A percentile compares a stretch with the other conserved stretches of the same genome.
These are phyloP conservation scores for Cucurbita moschata DNA, from an alignment of 306 rosid species.

Conservation along the genomic window DNA sequence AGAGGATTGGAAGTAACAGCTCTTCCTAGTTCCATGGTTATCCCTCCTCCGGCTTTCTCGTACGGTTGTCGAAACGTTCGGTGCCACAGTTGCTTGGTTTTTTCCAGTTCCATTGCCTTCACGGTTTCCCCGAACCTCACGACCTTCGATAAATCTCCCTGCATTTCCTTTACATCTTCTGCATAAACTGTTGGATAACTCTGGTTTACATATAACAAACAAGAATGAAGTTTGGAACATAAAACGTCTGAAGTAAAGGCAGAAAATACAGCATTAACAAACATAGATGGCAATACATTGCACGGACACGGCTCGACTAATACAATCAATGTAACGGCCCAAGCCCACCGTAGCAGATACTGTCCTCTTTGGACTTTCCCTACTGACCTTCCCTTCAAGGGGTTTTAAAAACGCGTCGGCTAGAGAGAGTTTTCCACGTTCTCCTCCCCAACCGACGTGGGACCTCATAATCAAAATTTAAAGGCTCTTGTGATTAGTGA, in stretches of 20 bases:
- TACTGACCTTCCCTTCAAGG: too few relatives aligned
- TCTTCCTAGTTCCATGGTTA: constrained; percentile 17
- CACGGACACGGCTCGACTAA: neutral
- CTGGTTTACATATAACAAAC: constrained; percentile 24
- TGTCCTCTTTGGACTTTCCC: too few relatives aligned
- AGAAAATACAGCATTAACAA: neutral
- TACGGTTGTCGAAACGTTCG: constrained; percentile 64
- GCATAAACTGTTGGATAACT: constrained; percentile 72
- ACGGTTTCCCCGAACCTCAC: constrained; percentile 31
- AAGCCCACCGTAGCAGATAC: too few relatives aligned
- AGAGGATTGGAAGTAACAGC: constrained; percentile 19
- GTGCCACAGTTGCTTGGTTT: constrained; percentile 66
- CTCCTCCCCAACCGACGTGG: too few relatives aligned
- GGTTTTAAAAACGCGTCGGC: too few relatives aligned
- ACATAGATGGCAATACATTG: neutral
- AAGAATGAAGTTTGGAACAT: neutral
- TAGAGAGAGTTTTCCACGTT: too few relatives aligned
- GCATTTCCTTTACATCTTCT: constrained; percentile 59
- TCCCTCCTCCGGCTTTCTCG: constrained; percentile 82
- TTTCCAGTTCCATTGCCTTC: constrained; percentile 42
- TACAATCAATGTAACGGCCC: neutral
- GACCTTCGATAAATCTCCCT: constrained; percentile 41
- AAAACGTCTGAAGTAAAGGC: neutral
- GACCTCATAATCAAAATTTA: neutral
- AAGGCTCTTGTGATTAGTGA: neutral